Evolutionary conservation across 2,329 filamentous ascomycete genomes (phyloP), one percentile per base, ranked within the genome.

Genomic region (Colletotrichum tropicicola): DNA sequence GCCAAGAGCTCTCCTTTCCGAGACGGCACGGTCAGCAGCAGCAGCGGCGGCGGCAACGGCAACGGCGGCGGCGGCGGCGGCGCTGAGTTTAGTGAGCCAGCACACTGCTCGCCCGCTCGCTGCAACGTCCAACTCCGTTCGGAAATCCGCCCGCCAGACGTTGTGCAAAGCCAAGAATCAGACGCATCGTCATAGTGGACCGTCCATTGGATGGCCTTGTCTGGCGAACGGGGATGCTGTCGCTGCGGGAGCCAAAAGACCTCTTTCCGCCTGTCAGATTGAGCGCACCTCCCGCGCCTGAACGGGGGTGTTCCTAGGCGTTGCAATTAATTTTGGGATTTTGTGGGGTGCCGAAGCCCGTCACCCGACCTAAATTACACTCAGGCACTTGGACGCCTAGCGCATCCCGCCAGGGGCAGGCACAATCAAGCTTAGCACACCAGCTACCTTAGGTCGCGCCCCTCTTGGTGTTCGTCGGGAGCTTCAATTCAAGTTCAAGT

Each of bases 171-270:
- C 49, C 56, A 55, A 54, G 43, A 55, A 41, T 37, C 49, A 35
- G 49, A 65, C 21, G 44, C 25, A 60, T 49, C 57, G 61, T 61
- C 57, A 51, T 60, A 55, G 57, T 55, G 57, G 57, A 37, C 57
- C 43, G 15, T 12, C 27, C 9, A 25, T 45, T 19, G 37, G 27
- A 51, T 32, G 55, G 35, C 28, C 41, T 43, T 10, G 28, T 49
- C 45, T 59, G 37, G 41, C 41, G 37, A 21, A 15, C 28, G 30
- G 53, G 58, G 45, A 53, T 59, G 23, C 17, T 13, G 25, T 27
- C 15, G 7, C 32, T 47, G 17, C 30, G 25, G 47, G 51, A 32
- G 23, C n/a, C n/a, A 13, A 9, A 28, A 27, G 51, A 49, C 35
- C 19, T 43, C 21, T 23, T 41, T 63, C 21, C 41, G 23, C 32